Evolutionary conservation across 1,284 basidiomycete species (phyloP).

Genomic region (Malassezia restricta): DNA sequence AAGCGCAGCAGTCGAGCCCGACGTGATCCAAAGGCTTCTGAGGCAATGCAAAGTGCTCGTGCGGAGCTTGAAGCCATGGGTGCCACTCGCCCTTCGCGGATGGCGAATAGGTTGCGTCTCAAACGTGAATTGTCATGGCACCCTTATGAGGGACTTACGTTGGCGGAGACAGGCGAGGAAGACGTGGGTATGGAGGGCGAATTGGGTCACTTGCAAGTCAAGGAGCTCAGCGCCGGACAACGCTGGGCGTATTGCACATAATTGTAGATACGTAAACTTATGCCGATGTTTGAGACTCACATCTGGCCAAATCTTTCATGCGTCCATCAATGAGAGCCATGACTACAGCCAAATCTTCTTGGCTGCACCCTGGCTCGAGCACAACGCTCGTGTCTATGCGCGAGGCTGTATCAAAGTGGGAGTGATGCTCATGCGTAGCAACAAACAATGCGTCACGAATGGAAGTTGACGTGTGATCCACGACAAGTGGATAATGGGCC

Average conservation of each 20-base stretch:
- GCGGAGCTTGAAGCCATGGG: neutral
- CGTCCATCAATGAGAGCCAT: conserved; percentile 30
- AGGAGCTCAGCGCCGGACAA: conserved; percentile 28
- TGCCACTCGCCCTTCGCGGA: neutral
- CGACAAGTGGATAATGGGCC: conserved; percentile 11
- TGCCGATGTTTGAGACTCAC: neutral
- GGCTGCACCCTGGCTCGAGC: conserved; percentile 15
- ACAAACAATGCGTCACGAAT: conserved; percentile 32
- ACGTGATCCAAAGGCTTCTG: neutral
- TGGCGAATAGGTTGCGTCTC: neutral
- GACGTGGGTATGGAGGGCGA: conserved; percentile 43
- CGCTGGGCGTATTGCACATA: conserved; percentile 33
- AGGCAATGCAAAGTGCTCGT: neutral
- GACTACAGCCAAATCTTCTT: conserved; percentile 25
- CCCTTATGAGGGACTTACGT: conserved; percentile 37
- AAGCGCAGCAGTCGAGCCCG: neutral
- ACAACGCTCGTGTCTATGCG: conserved; percentile 2
- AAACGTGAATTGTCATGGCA: conserved; percentile 23
- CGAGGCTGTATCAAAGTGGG: conserved; percentile 23
- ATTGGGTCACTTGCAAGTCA: conserved; percentile 35
- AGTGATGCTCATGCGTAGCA: conserved; percentile 30
- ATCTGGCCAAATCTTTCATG: conserved; percentile 24
- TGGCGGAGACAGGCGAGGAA: conserved; percentile 38
- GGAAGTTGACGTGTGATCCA: conserved; percentile 25
- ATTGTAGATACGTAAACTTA: neutral